Conservation (phyloP, 306 rosid species). For the Quercus aquifolioides region DNA sequence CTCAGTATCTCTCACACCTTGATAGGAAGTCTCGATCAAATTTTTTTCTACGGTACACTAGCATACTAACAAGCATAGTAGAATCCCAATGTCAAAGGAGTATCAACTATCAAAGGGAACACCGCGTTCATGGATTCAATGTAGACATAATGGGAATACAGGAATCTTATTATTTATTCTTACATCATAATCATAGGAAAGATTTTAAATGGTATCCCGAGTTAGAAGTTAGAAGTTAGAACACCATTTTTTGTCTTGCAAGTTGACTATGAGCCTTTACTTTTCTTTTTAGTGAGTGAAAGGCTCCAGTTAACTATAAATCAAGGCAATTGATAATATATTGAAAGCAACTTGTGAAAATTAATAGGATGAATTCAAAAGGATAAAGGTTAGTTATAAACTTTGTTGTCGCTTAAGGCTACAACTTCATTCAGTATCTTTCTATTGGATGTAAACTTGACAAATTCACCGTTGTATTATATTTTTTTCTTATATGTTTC, state of each 20-base stretch:
- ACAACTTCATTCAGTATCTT: too few species aligned
- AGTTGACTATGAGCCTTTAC: conserved; percentile 12
- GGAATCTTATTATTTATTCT: conserved; percentile 22
- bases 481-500: too few species aligned
- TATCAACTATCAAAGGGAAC: conserved; percentile 34
- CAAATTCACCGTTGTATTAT: rapidly evolving
- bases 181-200: neutral
- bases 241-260: conserved; percentile 6
- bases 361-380: too few species aligned
- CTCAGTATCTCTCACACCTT: neutral
- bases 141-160: conserved; percentile 27
- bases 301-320: too few species aligned
- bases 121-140: conserved; percentile 38
- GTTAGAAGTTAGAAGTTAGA: neutral
- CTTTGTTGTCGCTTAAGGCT: too few species aligned
- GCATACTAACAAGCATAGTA: neutral
- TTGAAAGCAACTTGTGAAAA: too few species aligned
- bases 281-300: neutral
- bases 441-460: too few species aligned
- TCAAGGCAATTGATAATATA: too few species aligned
- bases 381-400: too few species aligned
- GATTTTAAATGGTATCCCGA: neutral
- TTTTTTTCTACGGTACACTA: neutral
- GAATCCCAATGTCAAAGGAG: conserved; percentile 14
- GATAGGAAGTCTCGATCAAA: neutral